Percentiles rank a stretch among this genome's conserved stretches.
Evolutionary conservation across 2,329 filamentous ascomycete genomes (phyloP).

Genomic region (Eurotiales sp.): DNA sequence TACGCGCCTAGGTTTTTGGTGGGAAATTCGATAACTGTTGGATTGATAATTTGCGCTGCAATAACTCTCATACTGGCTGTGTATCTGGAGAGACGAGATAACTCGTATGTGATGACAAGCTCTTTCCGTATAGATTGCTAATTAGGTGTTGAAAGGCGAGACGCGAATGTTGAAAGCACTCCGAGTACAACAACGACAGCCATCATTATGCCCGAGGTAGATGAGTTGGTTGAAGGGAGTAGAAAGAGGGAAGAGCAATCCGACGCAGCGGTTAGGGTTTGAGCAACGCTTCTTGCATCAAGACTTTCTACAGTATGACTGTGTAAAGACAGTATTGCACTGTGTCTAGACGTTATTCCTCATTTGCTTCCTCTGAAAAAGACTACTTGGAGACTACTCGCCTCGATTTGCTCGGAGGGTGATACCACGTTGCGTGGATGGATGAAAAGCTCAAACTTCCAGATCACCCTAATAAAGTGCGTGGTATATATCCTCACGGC

Average conservation of each 20-base stretch:
- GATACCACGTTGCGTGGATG: too few relatives aligned
- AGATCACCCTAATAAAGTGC: too few relatives aligned
- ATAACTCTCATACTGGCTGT: slow-evolving; percentile 4
- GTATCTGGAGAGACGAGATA: slow-evolving; percentile 1
- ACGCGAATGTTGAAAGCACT: neutral
- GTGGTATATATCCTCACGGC: too few relatives aligned
- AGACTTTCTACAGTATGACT: too few relatives aligned
- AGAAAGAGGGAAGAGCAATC: neutral
- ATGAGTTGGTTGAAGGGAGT: neutral
- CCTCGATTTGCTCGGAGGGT: too few relatives aligned
- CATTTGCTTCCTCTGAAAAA: too few relatives aligned
- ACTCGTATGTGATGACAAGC: neutral
- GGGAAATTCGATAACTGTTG: slow-evolving; percentile 11
- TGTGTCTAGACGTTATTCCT: slow-evolving; percentile 21
- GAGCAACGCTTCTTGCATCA: neutral
- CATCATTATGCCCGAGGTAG: neutral
- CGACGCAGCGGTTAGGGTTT: neutral
- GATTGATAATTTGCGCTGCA: slow-evolving; percentile 8
- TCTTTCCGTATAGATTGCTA: neutral
- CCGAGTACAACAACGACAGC: neutral
- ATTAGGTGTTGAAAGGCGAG: neutral
- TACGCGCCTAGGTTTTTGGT: slow-evolving; percentile 11
- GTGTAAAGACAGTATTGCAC: neutral
- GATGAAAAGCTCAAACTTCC: too few relatives aligned
- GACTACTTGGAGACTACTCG: too few relatives aligned